Evolutionary conservation across 1,284 basidiomycete species (phyloP).

Genomic region (Rugosomyces carneus): DNA sequence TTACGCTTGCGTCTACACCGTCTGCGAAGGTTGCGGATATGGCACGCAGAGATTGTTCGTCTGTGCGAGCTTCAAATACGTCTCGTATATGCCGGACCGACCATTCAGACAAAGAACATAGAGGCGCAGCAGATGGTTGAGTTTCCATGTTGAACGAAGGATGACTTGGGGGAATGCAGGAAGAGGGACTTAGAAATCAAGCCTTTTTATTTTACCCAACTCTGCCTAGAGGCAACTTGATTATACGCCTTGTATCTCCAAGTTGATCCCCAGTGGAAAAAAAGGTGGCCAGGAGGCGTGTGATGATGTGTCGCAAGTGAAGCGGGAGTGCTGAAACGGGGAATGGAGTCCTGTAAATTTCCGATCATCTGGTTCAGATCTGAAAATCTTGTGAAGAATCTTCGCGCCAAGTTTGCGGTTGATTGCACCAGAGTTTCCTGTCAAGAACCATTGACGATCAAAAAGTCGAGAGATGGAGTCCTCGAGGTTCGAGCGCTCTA

Average conservation of each 20-base stretch:
- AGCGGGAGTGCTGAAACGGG: constrained; percentile 10
- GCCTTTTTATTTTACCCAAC: constrained; percentile 13
- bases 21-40: constrained; percentile 42
- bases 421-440: neutral
- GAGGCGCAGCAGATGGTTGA: constrained; percentile 12
- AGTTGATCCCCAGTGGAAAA: constrained; percentile 9
- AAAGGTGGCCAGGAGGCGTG: constrained; percentile 8
- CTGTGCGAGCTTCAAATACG: constrained; percentile 46
- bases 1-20: constrained; percentile 35
- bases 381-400: constrained; percentile 3
- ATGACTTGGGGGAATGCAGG: too few species aligned
- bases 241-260: constrained; percentile 14
- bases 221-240: constrained; percentile 15
- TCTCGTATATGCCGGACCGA: constrained; percentile 42
- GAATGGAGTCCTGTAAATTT: constrained; percentile 4
- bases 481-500: neutral
- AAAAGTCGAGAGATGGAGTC: neutral
- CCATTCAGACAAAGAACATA: constrained; percentile 46
- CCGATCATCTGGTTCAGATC: constrained; percentile 13
- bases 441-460: neutral
- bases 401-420: neutral
- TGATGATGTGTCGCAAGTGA: constrained; percentile 8
- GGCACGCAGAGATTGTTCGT: constrained; percentile 37
- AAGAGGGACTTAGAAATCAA: neutral
- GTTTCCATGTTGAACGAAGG: constrained; percentile 15